Conservation (phyloP, 2,329 filamentous ascomycete species). For the Clonostachys byssicola region DNA sequence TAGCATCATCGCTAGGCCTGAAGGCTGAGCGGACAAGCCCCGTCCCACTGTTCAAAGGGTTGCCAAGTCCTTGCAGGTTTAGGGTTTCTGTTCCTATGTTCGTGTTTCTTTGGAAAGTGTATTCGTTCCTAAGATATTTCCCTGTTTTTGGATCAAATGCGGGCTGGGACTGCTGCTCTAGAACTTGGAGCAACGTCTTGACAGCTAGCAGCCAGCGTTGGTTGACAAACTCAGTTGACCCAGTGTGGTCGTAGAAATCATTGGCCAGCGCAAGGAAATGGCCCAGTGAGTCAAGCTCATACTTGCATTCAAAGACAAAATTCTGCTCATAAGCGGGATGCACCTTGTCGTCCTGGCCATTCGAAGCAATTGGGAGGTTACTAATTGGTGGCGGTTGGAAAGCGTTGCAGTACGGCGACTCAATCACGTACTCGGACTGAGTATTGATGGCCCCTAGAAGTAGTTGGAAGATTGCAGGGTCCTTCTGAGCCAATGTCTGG, state of each 20-base stretch:
- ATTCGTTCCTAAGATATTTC: slow-evolving; percentile 66
- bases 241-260: slow-evolving; percentile 78
- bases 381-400: slow-evolving; percentile 92
- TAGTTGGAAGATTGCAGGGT: slow-evolving; percentile 71
- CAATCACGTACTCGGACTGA: slow-evolving; percentile 90
- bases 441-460: slow-evolving; percentile 95
- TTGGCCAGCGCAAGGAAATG: slow-evolving; percentile 85
- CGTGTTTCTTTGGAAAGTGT: slow-evolving; percentile 83
- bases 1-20: slow-evolving; percentile 90
- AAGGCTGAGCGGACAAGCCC: slow-evolving; percentile 89
- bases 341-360: slow-evolving; percentile 79
- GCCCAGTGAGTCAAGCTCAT: slow-evolving; percentile 92
- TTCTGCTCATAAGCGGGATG: slow-evolving; percentile 82
- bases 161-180: slow-evolving; percentile 73
- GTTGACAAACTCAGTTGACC: slow-evolving; percentile 74
- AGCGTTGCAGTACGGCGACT: slow-evolving; percentile 95
- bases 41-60: slow-evolving; percentile 80
- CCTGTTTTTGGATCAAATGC: slow-evolving; percentile 73
- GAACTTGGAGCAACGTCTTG: slow-evolving; percentile 66
- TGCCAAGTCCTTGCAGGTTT: slow-evolving; percentile 77
- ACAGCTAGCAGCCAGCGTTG: slow-evolving; percentile 76
- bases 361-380: slow-evolving; percentile 64
- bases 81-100: slow-evolving; percentile 86
- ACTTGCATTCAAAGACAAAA: slow-evolving; percentile 96
- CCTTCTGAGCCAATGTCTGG: slow-evolving; percentile 77